Evolutionary conservation across 805 yeast genomes (phyloP), one percentile per base, ranked within the genome.

Genomic region (Yarrowia sp.): DNA sequence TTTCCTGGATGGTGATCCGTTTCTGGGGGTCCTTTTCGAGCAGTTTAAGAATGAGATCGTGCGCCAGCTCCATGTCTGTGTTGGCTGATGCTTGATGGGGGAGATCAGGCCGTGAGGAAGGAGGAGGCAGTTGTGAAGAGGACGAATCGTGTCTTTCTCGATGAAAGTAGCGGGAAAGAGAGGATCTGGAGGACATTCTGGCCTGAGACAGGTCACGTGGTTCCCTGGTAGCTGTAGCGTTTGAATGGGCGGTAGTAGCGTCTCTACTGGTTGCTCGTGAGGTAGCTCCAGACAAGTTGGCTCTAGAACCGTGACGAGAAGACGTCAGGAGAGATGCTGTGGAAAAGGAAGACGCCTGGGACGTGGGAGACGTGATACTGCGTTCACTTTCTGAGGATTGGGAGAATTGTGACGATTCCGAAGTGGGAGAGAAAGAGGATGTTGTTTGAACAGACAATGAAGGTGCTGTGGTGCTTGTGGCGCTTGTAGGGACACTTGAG

Each of bases 1-100:
- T 89, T 36, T 89, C 90, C 14, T 80, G 77, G 46, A 94, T 88
- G 16, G 87, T 88, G 22, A 89, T 84, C 75, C 99, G 84, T 50
- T 83, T 79, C 9, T 77, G 74, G 5, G 97, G 92, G 75, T 91
- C 85, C 75, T 92, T 94, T 45, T 83, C 84, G 38, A 95, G 81
- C 73, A 95, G 76, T 73, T 83, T 83, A 1, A 74, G 61, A 22
- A 95, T 75, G 53, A 95, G 79, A 74, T 91, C 92, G 26, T 82
- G 78, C 12, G 80, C 80, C 45, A 75, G 65, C 65, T 70, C 73
- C 65, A 77, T 70, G 55, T 78, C 80, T 41, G 65, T 26, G 5
- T n/a, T 42, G 16, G 46, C 8, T 14, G 61, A 22, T 2, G 46
- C 19, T 11, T 12, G 52, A 14, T 1, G 36, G 10, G 52, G 32